These are phyloP conservation scores for Blumeria hordei DNA, from an alignment of 2,329 filamentous ascomycete genomes.

Conservation along the genomic window DNA sequence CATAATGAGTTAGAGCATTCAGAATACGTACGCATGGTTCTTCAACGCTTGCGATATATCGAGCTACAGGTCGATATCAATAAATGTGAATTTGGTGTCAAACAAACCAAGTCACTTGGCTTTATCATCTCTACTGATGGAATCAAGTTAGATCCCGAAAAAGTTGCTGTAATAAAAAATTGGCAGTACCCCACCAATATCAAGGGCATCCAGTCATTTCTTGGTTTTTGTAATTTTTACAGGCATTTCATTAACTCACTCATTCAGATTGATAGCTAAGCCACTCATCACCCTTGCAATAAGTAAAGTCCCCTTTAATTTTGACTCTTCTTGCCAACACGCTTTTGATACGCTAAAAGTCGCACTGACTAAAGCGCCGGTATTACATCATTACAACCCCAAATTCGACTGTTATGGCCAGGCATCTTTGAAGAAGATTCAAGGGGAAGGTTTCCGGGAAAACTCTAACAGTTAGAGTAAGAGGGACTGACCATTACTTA, in stretches of 20 bases:
- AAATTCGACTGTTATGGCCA: too few species aligned
- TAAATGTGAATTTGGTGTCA: neutral
- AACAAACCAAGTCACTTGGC: neutral
- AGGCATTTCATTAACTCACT: neutral
- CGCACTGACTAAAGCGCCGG: neutral
- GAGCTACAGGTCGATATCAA: neutral
- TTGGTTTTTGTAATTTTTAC: too few species aligned
- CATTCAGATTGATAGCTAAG: neutral
- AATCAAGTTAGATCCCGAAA: neutral
- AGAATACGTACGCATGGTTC: neutral
- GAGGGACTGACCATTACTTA: too few species aligned
- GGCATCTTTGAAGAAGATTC: too few species aligned
- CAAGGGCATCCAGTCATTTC: too few species aligned
- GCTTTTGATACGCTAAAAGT: neutral
- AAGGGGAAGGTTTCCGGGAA: too few species aligned
- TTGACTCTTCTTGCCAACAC: neutral
- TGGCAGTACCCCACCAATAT: neutral
- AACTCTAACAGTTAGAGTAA: too few species aligned
- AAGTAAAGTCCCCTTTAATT: too few species aligned
- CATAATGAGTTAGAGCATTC: too few species aligned
- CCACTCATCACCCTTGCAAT: neutral
- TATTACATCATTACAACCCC: too few species aligned
- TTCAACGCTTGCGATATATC: neutral
- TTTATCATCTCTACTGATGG: neutral
- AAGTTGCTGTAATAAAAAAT: neutral